Percentiles rank a stretch among this genome's conserved stretches.
Conservation (phyloP, 2,329 filamentous ascomycete genomes). For the Alternaria novae-zelandiae region DNA sequence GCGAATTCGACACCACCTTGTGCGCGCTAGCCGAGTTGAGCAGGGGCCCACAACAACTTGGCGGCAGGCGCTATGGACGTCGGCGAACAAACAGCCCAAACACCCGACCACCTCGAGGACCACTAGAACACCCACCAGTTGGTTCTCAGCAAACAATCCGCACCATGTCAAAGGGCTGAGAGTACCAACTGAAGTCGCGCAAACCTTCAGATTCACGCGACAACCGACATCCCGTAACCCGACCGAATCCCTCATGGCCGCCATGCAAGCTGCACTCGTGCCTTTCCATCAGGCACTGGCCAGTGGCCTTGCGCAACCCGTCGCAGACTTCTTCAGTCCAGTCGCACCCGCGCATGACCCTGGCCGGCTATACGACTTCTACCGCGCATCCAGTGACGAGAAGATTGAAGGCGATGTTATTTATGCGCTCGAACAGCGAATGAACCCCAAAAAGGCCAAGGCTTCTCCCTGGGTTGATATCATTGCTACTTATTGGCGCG, state of each 20-base stretch:
- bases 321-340: slow-evolving; percentile 79
- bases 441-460: slow-evolving; percentile 71
- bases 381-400: slow-evolving; percentile 71
- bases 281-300: slow-evolving; percentile 75
- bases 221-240: neutral
- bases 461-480: slow-evolving; percentile 80
- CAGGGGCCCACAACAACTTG: slow-evolving; percentile 16
- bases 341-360: slow-evolving; percentile 67
- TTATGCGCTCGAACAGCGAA: slow-evolving; percentile 69
- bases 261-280: slow-evolving; percentile 75
- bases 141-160: neutral
- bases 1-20: slow-evolving; percentile 31
- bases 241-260: slow-evolving; percentile 4
- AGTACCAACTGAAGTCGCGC: slow-evolving; percentile 7
- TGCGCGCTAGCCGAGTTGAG: slow-evolving; percentile 28
- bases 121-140: neutral
- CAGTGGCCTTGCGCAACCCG: slow-evolving; percentile 69
- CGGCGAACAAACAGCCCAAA: slow-evolving; percentile 34
- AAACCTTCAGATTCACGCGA: slow-evolving; percentile 7
- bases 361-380: slow-evolving; percentile 72
- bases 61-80: slow-evolving; percentile 13
- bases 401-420: slow-evolving; percentile 73
- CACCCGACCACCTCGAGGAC: slow-evolving; percentile 15
- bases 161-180: slow-evolving; percentile 5
- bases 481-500: slow-evolving; percentile 83